Base-by-base conservation (phyloP, 805 yeast species). In the Saccharomycopsis sp. region DNA sequence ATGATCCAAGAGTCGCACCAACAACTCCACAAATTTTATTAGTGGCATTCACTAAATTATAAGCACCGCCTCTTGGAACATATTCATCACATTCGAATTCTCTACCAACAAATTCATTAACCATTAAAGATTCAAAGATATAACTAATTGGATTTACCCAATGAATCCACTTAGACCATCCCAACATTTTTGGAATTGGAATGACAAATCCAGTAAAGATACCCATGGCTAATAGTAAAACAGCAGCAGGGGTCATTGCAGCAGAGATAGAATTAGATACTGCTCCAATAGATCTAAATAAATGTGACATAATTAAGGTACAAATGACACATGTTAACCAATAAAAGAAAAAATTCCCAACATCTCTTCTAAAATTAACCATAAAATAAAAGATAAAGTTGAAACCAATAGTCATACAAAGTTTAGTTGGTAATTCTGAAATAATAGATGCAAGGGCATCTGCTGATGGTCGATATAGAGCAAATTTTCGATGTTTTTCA, bases 401-500 rank as follows among this genome's bases (percentile, higher is more conserved):
- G 65, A 79, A 77, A 3, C 63, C 58, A 31, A 75, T 50, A 23
- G 71, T 61, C 14, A 68, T 61, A 9, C 64, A 31, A 16, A 74
- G 34, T 55, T 76, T 75, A 39, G 68, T 57, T 3, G 83, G 84
- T 28, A 77, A 51, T 53, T 79, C 82, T 6, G 81, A 68, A n/a
- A 78, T 50, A 45, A 79, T 68, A 2, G 79, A 72, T 0, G 84
- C 79, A 35, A 80, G 54, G 0, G 85, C 82, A 54, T 80, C 81
- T 4, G 85, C 80, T 43, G 77, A 64, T 9, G 83, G 81, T 50
- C 72, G 79, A 52, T 78, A 78, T 32, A 79, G 57, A 1, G 80
- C 77, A 53, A 70, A 77, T 22, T 69, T 68, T 51, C 71, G 71
- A 51, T 78, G 85, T 55, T 79, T 78, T 52, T 74, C 78, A 31